Evolutionary conservation across 108 stramenopile genomes (phyloP), one percentile per base, ranked within the genome.

Genomic region (Hondaea fermentalgiana): DNA sequence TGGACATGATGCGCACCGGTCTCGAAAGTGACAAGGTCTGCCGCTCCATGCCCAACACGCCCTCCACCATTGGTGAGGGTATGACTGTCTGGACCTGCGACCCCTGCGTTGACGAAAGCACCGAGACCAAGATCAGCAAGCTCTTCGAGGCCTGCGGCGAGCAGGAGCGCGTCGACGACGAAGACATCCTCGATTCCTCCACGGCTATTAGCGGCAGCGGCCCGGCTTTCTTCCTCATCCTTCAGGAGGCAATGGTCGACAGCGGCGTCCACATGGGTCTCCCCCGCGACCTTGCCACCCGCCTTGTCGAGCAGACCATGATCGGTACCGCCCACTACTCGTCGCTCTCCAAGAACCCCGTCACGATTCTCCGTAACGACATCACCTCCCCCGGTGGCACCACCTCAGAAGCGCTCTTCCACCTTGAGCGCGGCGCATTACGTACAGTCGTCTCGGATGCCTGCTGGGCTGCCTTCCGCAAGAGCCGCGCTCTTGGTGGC

Each of bases 321-420:
- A 87, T 92, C 60, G 97, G 97, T 57, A 95, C 94, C 42, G 96
- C 96, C 4, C 90, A 95, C 49, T 97, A 95, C 91, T 96, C 96
- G 12, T 96, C 96, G 93, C 93, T 96, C 90, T 95, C 96, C 4
- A 93, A 94, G 23, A 94, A 95, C 64, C 96, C 96, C 88, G 95
- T 95, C 4, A 94, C 96, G 19, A 95, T 96, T 51, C 91, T 97
- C 29, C 89, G 95, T 51, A 97, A 98, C 92, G 94, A 90, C 59
- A 96, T 98, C 6, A 98, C 97, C 6, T 94, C 93, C 89, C 97
- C 97, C n/a, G 97, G 96, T 0, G 97, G 97, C 55, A 98, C 97
- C 35, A 98, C 97, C 16, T 97, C 97, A 0, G 91, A 92, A 35
- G 97, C 97, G 0, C 94, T 98, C 83, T 98, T 97, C 89, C 95